phyloP scores from a whole-genome alignment of 805 yeast species.

The Metschnikowia noctiluminum region DNA sequence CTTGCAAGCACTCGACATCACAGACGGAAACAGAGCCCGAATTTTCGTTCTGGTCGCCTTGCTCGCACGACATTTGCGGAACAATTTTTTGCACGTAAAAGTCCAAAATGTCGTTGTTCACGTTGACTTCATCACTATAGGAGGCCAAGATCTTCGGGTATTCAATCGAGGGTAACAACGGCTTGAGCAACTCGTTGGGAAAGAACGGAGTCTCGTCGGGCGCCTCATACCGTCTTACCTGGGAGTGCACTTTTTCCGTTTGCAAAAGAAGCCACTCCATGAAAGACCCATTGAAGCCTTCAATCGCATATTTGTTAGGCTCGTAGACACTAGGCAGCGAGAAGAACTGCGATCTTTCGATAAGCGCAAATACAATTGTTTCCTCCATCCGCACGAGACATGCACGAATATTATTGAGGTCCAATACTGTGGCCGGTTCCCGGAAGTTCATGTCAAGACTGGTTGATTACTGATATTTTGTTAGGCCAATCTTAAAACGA shows the following conservation, averaged over 20 bases:
- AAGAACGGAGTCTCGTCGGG: conserved; percentile 94
- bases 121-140: conserved; percentile 70
- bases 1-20: conserved; percentile 85
- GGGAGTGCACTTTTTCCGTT: conserved; percentile 63
- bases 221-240: conserved; percentile 84
- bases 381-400: conserved; percentile 93
- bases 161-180: conserved; percentile 75
- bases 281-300: conserved; percentile 73
- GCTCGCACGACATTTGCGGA: conserved; percentile 63
- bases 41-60: conserved; percentile 79
- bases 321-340: conserved; percentile 73
- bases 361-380: conserved; percentile 86
- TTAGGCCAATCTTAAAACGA: too few relatives aligned
- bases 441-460: conserved; percentile 66
- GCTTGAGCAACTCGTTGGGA: conserved; percentile 60
- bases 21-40: conserved; percentile 80
- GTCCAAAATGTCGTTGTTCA: conserved; percentile 63
- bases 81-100: conserved; percentile 72
- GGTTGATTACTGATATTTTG: too few relatives aligned
- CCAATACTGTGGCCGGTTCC: conserved; percentile 77
- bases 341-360: conserved; percentile 88
- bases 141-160: conserved; percentile 79
- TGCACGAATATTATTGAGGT: conserved; percentile 77
- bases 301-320: conserved; percentile 52
- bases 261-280: conserved; percentile 82